Conservation (phyloP, 257 asterid genomes). For the Nicotiana noctiflora region DNA sequence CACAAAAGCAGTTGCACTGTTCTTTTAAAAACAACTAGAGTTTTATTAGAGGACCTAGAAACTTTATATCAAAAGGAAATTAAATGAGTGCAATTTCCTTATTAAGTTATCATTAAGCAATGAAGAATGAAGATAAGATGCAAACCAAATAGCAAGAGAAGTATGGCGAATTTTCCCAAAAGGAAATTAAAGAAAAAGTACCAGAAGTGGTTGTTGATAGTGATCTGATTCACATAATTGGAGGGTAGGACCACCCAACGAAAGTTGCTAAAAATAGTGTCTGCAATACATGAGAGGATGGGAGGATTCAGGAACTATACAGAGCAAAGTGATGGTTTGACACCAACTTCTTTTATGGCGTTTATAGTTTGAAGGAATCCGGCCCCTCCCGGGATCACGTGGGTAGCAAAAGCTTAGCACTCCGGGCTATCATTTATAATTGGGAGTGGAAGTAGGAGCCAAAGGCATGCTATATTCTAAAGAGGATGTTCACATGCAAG, state of each 20-base stretch:
- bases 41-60: background rate
- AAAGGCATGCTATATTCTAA: too few relatives aligned
- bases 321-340: background rate
- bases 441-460: too few relatives aligned
- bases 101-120: background rate
- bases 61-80: background rate
- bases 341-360: too few relatives aligned
- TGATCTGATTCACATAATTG: background rate
- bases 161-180: background rate
- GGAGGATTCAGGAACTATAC: background rate
- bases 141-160: background rate
- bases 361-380: too few relatives aligned
- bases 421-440: too few relatives aligned
- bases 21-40: background rate
- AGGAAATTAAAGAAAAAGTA: background rate
- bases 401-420: too few relatives aligned
- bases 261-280: background rate
- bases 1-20: too few relatives aligned
- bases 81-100: background rate
- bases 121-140: background rate
- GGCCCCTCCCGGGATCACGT: too few relatives aligned
- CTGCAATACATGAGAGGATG: background rate
- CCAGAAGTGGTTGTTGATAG: background rate
- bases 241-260: background rate
- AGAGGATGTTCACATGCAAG: too few relatives aligned